A percentile compares a stretch with the other conserved stretches of the same genome.
Conservation (phyloP, 352 stramenopile species). For the Pythium phragmitis region DNA sequence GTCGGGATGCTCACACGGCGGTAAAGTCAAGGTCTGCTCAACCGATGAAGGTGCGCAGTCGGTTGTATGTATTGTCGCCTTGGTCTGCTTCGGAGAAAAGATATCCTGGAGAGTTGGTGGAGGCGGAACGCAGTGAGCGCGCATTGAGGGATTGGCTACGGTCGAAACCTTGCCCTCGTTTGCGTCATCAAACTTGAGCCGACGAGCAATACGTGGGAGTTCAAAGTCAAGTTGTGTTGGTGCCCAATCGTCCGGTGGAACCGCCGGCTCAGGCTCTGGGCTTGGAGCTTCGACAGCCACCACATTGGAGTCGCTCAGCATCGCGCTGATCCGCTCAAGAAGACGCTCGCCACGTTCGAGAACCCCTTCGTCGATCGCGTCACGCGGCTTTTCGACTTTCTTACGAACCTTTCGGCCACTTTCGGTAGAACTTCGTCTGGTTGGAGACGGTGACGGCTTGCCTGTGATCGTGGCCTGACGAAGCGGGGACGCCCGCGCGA, state of each 20-base stretch:
- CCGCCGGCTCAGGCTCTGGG: conserved; percentile 28
- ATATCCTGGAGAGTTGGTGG: conserved; percentile 17
- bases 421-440: conserved; percentile 7
- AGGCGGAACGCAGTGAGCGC: conserved; percentile 35
- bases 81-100: background rate
- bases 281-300: conserved; percentile 26
- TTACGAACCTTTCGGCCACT: conserved; percentile 18
- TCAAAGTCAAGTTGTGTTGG: conserved; percentile 15
- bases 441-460: conserved; percentile 23
- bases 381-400: conserved; percentile 16
- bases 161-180: background rate
- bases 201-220: conserved; percentile 39
- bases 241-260: background rate
- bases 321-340: conserved; percentile 34
- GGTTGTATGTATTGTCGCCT: too few relatives aligned
- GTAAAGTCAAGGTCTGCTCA: too few relatives aligned
- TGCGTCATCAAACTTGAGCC: conserved; percentile 46
- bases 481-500: conserved; percentile 9
- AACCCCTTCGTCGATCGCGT: conserved; percentile 23
- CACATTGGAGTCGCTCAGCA: conserved; percentile 28
- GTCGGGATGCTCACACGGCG: background rate
- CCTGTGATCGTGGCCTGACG: conserved; percentile 22
- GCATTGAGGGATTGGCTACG: background rate
- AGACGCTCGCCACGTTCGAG: conserved; percentile 35
- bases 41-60: too few relatives aligned